Conservation (phyloP, 371 early-diverging fungal genomes). For the Blakeslea trispora region DNA sequence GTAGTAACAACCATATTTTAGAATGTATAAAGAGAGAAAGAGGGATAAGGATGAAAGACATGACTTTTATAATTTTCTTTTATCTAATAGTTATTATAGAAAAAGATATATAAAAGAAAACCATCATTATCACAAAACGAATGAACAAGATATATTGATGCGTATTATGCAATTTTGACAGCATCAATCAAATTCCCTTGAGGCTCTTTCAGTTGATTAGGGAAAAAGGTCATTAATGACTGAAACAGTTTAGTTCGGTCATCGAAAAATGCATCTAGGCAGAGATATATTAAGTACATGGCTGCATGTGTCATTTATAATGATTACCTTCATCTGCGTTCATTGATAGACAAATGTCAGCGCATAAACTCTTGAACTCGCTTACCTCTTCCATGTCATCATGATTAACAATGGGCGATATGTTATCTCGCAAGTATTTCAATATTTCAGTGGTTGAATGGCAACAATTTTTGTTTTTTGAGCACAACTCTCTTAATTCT, state of each 20-base stretch:
- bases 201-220: slow-evolving; percentile 74
- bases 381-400: slow-evolving; percentile 58
- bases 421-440: slow-evolving; percentile 65
- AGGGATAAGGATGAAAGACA: not conserved
- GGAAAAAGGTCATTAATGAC: slow-evolving; percentile 67
- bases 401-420: slow-evolving; percentile 71
- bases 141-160: not conserved
- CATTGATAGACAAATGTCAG: slow-evolving; percentile 49
- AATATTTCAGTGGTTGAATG: slow-evolving; percentile 22
- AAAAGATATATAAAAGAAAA: not conserved
- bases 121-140: not conserved
- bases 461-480: not conserved
- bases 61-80: not conserved
- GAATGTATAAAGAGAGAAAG: not conserved
- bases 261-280: slow-evolving; percentile 12
- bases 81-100: too few species aligned
- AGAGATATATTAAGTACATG: too few species aligned
- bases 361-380: slow-evolving; percentile 67
- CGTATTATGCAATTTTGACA: slow-evolving; percentile 45
- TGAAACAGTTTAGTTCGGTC: slow-evolving; percentile 65
- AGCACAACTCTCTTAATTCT: slow-evolving; percentile 68
- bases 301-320: not conserved
- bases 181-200: slow-evolving; percentile 68
- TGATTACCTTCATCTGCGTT: not conserved
- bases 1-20: not conserved